These are phyloP conservation scores for Musa troglodytarum DNA, from an alignment of 176 grass and related monocot genomes.

Conservation along the genomic window DNA sequence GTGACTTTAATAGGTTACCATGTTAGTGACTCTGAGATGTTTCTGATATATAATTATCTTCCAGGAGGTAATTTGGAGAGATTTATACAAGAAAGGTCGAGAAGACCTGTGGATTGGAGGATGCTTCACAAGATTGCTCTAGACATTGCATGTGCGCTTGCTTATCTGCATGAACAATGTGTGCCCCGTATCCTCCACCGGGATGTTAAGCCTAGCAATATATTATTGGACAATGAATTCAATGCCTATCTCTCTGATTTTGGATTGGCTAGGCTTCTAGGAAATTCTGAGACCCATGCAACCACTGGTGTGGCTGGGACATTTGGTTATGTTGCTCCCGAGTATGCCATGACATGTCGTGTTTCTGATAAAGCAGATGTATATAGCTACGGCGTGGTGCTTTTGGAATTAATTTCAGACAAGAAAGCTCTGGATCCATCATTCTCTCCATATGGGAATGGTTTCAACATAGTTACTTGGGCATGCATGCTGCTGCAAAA, in stretches of 20 bases:
- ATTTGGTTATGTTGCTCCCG: slow-evolving; percentile 93
- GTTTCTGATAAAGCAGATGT: slow-evolving; percentile 99
- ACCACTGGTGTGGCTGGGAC: slow-evolving; percentile 93
- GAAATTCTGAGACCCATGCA: slow-evolving; percentile 95
- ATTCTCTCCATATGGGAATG: slow-evolving; percentile 94
- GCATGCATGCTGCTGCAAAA: slow-evolving; percentile 89
- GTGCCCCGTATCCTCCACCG: slow-evolving; percentile 79
- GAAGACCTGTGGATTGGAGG: slow-evolving; percentile 76
- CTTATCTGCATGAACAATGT: slow-evolving; percentile 74
- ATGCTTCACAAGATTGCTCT: slow-evolving; percentile 98
- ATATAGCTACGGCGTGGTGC: slow-evolving; percentile 90
- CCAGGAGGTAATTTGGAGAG: slow-evolving; percentile 90
- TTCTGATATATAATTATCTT: slow-evolving; percentile 98
- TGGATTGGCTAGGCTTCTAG: slow-evolving; percentile 83
- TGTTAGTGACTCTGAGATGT: slow-evolving; percentile 77
- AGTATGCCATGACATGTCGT: slow-evolving; percentile 94
- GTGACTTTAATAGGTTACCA: slow-evolving; percentile 84
- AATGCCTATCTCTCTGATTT: slow-evolving; percentile 91
- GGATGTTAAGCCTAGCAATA: slow-evolving; percentile 94
- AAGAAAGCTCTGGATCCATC: slow-evolving; percentile 93
- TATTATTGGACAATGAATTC: slow-evolving; percentile 71
- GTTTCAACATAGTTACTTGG: slow-evolving; percentile 96
- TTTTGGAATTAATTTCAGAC: slow-evolving; percentile 85
- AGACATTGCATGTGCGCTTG: slow-evolving; percentile 78
- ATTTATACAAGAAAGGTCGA: slow-evolving; percentile 78